Evolutionary conservation across 345 rosid genomes (phyloP).

Genomic region (Triadica sebifera): DNA sequence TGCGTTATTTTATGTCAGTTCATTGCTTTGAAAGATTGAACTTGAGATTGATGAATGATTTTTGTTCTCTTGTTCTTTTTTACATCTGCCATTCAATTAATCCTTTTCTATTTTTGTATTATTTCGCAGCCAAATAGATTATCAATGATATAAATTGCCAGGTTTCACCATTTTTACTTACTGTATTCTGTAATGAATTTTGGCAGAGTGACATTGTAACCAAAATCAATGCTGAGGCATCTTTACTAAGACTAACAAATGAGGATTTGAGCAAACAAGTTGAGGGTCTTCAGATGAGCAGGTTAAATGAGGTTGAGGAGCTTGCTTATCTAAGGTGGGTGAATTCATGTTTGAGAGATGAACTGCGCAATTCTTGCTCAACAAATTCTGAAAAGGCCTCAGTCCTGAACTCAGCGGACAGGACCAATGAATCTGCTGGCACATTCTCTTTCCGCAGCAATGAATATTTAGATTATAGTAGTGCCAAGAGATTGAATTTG

Average conservation of each 20-base stretch:
- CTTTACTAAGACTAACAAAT: conserved; percentile 50
- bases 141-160: no score
- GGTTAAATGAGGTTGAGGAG: conserved; percentile 76
- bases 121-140: no score
- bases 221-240: conserved; percentile 62
- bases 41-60: no score
- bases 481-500: conserved; percentile 44
- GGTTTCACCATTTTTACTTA: not conserved
- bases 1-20: no score
- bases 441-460: conserved; percentile 30
- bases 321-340: conserved; percentile 89
- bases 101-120: no score
- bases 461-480: conserved; percentile 44
- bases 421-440: conserved; percentile 25
- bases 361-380: conserved; percentile 44
- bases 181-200: not conserved
- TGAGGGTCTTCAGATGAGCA: conserved; percentile 67
- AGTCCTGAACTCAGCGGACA: conserved; percentile 39
- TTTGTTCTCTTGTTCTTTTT: no score
- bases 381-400: conserved; percentile 38
- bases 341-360: conserved; percentile 69
- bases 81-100: no score
- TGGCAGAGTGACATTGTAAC: conserved; percentile 51
- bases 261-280: conserved; percentile 75
- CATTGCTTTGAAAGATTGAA: no score